These are phyloP conservation scores for Sugiyamaella xylanicola DNA, from an alignment of 1,139 yeast species.

Conservation along the genomic window DNA sequence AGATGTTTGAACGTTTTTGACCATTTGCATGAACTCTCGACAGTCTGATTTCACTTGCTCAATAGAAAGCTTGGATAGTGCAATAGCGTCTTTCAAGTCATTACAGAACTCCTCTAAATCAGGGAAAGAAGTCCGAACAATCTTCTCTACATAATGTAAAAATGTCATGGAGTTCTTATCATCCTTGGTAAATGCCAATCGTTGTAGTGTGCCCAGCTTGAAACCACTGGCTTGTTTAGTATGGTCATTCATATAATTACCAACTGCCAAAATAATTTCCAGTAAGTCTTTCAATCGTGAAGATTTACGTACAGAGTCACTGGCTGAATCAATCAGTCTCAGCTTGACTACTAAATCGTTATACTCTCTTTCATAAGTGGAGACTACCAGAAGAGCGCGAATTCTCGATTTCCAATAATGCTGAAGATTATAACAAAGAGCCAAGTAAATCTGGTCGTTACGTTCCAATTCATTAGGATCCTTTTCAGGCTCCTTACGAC, in stretches of 20 bases:
- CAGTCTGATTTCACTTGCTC: constrained; percentile 79
- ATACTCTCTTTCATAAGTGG: constrained; percentile 74
- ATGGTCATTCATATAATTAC: constrained; percentile 89
- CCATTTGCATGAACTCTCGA: constrained; percentile 56
- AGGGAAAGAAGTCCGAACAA: constrained; percentile 75
- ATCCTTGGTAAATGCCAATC: constrained; percentile 85
- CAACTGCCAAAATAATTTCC: constrained; percentile 78
- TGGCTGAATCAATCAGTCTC: constrained; percentile 66
- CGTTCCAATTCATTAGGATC: constrained; percentile 69
- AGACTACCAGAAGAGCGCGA: constrained; percentile 67
- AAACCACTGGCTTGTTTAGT: constrained; percentile 84
- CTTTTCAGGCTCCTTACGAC: constrained; percentile 52
- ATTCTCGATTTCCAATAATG: constrained; percentile 87
- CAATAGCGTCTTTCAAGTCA: constrained; percentile 65
- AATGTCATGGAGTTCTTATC: constrained; percentile 76
- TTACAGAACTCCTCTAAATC: constrained; percentile 75
- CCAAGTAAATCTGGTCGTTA: constrained; percentile 78
- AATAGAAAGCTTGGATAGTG: constrained; percentile 66
- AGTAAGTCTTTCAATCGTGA: constrained; percentile 66
- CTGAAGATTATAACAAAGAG: constrained; percentile 73
- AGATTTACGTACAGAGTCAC: constrained; percentile 61
- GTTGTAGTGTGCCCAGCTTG: constrained; percentile 75
- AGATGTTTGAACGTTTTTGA: constrained; percentile 58
- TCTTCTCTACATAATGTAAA: constrained; percentile 82
- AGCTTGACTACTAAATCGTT: constrained; percentile 66